Evolutionary conservation across 495 filamentous ascomycete genomes (phyloP), one percentile per base, ranked within the genome.

Genomic region (Bacidia gigantensis): DNA sequence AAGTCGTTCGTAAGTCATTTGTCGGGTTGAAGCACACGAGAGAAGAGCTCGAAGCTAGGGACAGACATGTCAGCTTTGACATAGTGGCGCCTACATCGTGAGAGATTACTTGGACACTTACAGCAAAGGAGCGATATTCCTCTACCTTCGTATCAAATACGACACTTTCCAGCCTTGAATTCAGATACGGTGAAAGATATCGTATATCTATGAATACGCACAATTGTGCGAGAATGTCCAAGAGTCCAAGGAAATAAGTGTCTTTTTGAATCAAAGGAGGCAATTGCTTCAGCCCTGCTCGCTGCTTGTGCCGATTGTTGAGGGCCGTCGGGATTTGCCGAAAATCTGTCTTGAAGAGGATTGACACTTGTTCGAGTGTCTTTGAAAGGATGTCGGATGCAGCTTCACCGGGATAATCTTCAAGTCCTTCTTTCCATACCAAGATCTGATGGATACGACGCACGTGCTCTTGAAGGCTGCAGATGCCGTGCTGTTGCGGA

Each of bases 91-190:
- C 0, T 12, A 0, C 25, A 0, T 10, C 3, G 10, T 1, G 3
- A 1, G n/a, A 3, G 11, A 38, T 25, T 1, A 17, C 3, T 11
- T 14, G 11, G 18, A 21, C 3, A 53, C 55, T 52, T 9, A 56
- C 55, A 26, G 55, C 55, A 43, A 53, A 53, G 42, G 35, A 56
- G 29, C 55, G 50, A 11, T 41, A 53, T 18, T 53, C 55, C 25
- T 21, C 41, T 23, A 46, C 35, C 22, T 21, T 14, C 12, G 11
- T 44, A 11, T 20, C 40, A 2, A 53, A 52, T 26, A 56, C 26
- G 21, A 56, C 3, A 0, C 14, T 3, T 18, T 26, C 29, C 3
- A 53, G 2, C n/a, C n/a, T 12, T 14, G 2, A 3, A 40, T 17
- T 2, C 42, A 1, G n/a, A 56, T 11, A 14, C 18, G 25, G 2